These are phyloP conservation scores for Caloboletus firmus DNA, from an alignment of 1,284 basidiomycete species.

Conservation along the genomic window DNA sequence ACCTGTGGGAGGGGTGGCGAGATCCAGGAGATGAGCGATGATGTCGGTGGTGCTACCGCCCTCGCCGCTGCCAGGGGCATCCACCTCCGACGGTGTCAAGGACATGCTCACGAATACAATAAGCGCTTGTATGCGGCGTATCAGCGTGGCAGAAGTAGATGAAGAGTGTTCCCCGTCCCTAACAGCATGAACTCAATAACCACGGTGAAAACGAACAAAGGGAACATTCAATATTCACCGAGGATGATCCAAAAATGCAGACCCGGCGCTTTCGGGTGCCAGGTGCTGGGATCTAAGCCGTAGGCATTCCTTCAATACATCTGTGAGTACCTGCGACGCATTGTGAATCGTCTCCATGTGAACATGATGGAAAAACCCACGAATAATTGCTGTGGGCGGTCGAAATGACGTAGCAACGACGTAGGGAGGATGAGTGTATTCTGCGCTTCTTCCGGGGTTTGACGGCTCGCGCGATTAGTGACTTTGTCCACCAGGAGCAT, in stretches of 20 bases:
- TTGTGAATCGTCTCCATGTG: slow-evolving; percentile 18
- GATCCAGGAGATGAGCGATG: slow-evolving; percentile 28
- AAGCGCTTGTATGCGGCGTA: slow-evolving; percentile 65
- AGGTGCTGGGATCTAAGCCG: slow-evolving; percentile 54
- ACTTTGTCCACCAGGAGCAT: slow-evolving; percentile 87
- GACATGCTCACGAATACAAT: slow-evolving; percentile 51
- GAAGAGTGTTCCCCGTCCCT: slow-evolving; percentile 58
- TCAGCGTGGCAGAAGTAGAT: slow-evolving; percentile 45
- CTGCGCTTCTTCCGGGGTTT: slow-evolving; percentile 60
- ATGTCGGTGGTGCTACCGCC: slow-evolving; percentile 35
- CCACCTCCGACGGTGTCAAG: slow-evolving; percentile 42
- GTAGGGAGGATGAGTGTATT: slow-evolving; percentile 66
- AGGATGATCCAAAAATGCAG: slow-evolving; percentile 57
- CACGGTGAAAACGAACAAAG: neutral
- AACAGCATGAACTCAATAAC: slow-evolving; percentile 3
- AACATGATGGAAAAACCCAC: slow-evolving; percentile 37
- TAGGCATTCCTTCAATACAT: slow-evolving; percentile 66
- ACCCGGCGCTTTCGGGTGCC: slow-evolving; percentile 39
- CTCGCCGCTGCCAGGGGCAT: slow-evolving; percentile 38
- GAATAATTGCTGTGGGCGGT: slow-evolving; percentile 50
- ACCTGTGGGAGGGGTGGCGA: slow-evolving; percentile 20
- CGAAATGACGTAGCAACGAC: slow-evolving; percentile 62
- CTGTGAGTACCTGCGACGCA: slow-evolving; percentile 55
- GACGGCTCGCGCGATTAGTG: slow-evolving; percentile 68
- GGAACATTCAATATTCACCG: slow-evolving; percentile 43